Evolutionary conservation across 1,284 basidiomycete species (phyloP).

Genomic region (Cutaneotrichosporon spelunceum): DNA sequence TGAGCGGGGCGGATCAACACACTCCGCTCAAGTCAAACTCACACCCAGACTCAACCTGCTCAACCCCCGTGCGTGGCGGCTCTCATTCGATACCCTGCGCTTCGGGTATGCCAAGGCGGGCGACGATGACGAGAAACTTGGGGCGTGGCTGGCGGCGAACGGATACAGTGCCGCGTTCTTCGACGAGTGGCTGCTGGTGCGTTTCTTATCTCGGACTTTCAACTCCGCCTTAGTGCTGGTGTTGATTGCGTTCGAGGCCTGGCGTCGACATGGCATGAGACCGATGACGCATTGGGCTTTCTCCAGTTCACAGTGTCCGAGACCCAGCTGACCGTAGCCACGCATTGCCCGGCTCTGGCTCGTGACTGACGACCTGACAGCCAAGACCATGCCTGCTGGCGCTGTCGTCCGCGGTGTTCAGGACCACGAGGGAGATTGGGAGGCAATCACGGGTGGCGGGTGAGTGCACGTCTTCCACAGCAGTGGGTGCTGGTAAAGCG

Average conservation of each 20-base stretch:
- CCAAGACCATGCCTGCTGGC: slow-evolving; percentile 17
- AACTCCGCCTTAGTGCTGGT: too few relatives aligned
- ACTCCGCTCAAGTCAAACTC: background rate
- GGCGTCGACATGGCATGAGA: too few relatives aligned
- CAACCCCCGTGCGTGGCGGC: slow-evolving; percentile 67
- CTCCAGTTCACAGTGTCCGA: too few relatives aligned
- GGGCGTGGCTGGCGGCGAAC: slow-evolving; percentile 64
- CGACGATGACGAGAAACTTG: slow-evolving; percentile 60
- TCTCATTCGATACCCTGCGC: slow-evolving; percentile 71
- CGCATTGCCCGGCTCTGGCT: slow-evolving; percentile 17
- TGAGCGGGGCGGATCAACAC: too few relatives aligned
- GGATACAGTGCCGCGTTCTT: slow-evolving; percentile 67
- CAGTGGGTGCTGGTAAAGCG: too few relatives aligned
- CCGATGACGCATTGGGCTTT: too few relatives aligned
- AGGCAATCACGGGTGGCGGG: slow-evolving; percentile 70
- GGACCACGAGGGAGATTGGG: slow-evolving; percentile 55
- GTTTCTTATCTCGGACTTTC: too few relatives aligned
- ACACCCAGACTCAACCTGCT: slow-evolving; percentile 58
- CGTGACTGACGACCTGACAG: slow-evolving; percentile 17
- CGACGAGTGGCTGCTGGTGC: slow-evolving; percentile 74
- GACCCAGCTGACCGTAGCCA: slow-evolving; percentile 12
- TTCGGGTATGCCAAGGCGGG: slow-evolving; percentile 58
- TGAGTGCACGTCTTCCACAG: slow-evolving; percentile 5
- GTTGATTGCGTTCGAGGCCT: too few relatives aligned
- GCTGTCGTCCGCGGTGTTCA: slow-evolving; percentile 12